These are phyloP conservation scores for Cladosporium sp. DNA, from an alignment of 2,329 filamentous ascomycete genomes.

Conservation along the genomic window DNA sequence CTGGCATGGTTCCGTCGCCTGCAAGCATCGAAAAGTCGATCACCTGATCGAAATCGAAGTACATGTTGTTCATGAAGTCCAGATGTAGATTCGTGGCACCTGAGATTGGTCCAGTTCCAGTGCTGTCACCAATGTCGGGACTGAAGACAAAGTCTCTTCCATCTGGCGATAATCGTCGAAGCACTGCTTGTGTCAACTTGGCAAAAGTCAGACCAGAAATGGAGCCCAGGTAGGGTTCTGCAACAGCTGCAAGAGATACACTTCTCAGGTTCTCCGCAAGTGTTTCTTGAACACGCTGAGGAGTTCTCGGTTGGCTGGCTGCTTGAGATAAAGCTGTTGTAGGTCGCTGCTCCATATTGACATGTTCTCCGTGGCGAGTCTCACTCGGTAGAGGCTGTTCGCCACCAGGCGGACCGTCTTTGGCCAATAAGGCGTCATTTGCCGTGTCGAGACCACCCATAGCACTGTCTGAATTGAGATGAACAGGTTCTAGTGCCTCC, in stretches of 20 bases:
- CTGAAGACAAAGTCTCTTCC: conserved; percentile 42
- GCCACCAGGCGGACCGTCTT: not conserved
- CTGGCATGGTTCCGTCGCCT: conserved; percentile 6
- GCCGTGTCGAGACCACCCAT: not conserved
- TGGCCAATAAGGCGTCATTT: not conserved
- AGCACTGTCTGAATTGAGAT: not conserved
- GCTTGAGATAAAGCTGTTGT: conserved; percentile 5
- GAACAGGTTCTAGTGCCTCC: not conserved
- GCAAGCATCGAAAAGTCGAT: conserved; percentile 17
- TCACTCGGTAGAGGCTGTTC: not conserved
- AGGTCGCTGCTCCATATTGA: not conserved
- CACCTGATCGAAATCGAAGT: conserved; percentile 29
- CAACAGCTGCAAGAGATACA: conserved; percentile 46
- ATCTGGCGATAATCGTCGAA: conserved; percentile 46
- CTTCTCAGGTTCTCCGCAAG: conserved; percentile 26
- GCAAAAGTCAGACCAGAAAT: conserved; percentile 50
- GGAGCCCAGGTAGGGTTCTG: conserved; percentile 48
- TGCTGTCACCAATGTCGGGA: not conserved
- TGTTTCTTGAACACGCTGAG: conserved; percentile 6
- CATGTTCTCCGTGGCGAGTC: not conserved
- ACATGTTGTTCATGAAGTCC: conserved; percentile 25
- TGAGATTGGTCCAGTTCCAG: not conserved
- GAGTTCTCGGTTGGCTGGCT: conserved; percentile 4
- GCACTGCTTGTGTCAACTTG: conserved; percentile 36
- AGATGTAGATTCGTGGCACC: conserved; percentile 9